Conservation (phyloP, 225 moss, liverwort and hornwort species). For the Takakia lepidozioides region DNA sequence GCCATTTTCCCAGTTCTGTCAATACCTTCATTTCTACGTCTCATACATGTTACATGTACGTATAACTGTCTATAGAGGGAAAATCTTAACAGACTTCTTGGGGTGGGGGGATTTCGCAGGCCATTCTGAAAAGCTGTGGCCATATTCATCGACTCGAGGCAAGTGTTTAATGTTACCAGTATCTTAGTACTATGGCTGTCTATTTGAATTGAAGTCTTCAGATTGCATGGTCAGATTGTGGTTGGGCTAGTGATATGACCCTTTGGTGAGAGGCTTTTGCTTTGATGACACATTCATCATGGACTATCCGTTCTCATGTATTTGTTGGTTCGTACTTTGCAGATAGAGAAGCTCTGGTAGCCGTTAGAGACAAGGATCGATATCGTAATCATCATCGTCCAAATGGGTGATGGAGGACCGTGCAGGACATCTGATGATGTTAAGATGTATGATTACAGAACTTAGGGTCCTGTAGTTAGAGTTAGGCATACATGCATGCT, state of each 20-base stretch:
- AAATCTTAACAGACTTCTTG: not conserved
- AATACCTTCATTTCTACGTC: no score
- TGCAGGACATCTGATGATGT: slow-evolving; percentile 22
- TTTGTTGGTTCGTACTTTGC: no score
- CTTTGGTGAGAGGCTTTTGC: not conserved
- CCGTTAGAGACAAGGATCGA: slow-evolving; percentile 50
- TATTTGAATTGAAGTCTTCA: no score
- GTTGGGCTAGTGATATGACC: no score
- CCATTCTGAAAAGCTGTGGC: slow-evolving; percentile 70
- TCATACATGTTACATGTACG: slow-evolving; percentile 3
- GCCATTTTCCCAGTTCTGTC: no score
- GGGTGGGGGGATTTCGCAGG: slow-evolving; percentile 22
- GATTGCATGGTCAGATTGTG: no score
- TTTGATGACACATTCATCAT: no score
- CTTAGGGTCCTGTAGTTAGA: slow-evolving; percentile 36
- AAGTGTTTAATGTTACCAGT: slow-evolving; percentile 5
- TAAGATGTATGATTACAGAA: slow-evolving; percentile 43
- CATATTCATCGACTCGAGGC: slow-evolving; percentile 65
- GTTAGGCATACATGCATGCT: slow-evolving; percentile 59
- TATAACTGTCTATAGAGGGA: no score
- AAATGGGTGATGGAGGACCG: slow-evolving; percentile 54
- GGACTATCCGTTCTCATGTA: no score
- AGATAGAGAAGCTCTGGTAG: slow-evolving; percentile 61
- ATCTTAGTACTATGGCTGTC: not conserved
- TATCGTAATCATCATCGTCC: slow-evolving; percentile 68